Evolutionary conservation across 2,329 filamentous ascomycete genomes (phyloP).

Genomic region (Neopestalotiopsis clavispora): DNA sequence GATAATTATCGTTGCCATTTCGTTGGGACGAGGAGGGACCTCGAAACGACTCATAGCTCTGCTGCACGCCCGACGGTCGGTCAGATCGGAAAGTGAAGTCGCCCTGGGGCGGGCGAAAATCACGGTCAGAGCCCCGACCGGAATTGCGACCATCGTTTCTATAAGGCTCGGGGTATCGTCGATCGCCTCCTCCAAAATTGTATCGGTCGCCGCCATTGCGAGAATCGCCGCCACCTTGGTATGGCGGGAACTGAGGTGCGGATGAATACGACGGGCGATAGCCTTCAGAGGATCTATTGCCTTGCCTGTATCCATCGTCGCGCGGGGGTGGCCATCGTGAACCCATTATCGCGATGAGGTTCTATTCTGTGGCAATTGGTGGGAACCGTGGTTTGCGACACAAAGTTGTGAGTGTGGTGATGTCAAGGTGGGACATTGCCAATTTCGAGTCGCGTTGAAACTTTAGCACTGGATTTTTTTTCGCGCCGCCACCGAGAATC

Average conservation of each 20-base stretch:
- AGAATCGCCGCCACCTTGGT: neutral
- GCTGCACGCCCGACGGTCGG: conserved; percentile 53
- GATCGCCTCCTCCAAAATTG: neutral
- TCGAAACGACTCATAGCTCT: conserved; percentile 39
- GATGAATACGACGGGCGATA: conserved; percentile 9
- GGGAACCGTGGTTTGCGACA: neutral
- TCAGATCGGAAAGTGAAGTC: conserved; percentile 63
- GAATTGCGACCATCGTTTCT: conserved; percentile 17
- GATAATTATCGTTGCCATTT: conserved; percentile 21
- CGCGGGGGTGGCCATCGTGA: conserved; percentile 12
- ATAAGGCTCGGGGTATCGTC: conserved; percentile 29
- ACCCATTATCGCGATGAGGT: conserved; percentile 9
- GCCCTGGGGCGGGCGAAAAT: conserved; percentile 42
- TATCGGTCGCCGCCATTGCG: conserved; percentile 5
- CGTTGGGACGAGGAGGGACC: conserved; percentile 30
- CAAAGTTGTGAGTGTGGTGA: conserved; percentile 3
- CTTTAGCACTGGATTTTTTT: neutral
- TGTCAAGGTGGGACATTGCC: conserved; percentile 4
- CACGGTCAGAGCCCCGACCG: conserved; percentile 7
- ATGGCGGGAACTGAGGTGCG: neutral
- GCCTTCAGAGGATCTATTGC: neutral
- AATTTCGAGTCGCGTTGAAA: conserved; percentile 2
- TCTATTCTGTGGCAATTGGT: neutral
- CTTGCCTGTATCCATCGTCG: neutral
- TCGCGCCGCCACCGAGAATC: conserved; percentile 10